Base-by-base conservation (phyloP, 1,284 basidiomycete genomes). In the Gastroboletus turbinatus region DNA sequence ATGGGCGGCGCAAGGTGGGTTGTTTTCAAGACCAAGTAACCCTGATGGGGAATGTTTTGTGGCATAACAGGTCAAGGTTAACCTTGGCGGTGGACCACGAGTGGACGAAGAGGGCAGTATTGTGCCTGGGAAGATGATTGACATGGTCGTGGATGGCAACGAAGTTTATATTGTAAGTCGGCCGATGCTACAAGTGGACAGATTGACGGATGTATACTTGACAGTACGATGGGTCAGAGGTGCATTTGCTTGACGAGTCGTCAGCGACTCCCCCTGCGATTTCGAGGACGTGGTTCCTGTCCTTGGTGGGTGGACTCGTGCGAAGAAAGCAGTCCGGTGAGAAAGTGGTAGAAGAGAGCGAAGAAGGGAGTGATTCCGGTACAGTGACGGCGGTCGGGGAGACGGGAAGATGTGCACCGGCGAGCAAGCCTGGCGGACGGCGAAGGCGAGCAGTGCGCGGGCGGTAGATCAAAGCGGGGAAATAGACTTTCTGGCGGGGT, bases 71-170 rank as follows among this genome's bases (percentile, higher is more conserved):
- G 85, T 92, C 58, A 87, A 81, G 64, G 80, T 92, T 17, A 87
- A 83, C 63, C 69, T 90, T 2, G 83, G 87, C 4, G 82, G 84
- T 40, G 69, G 75, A 9, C 70, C 77, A 21, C 74, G 79, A 11
- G 42, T 75, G 19, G 82, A 86, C 56, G 83, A 82, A 54, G 82
- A 83, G 54, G 85, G 82, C 13, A 82, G 81, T 59, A 63, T 71
- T 17, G 64, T 78, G 6, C 62, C 69, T 17, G 81, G 82, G 0
- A 80, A 77, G 68, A 78, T 74, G 71, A 75, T 92, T 53, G 90
- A 92, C 56, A 83, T 92, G 82, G 78, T 91, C n/a, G 90, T 92
- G 5, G 87, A 91, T 60, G 82, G 82, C 40, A 74, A 80, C 55
- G 69, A 83, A 46, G 88, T 91, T 36, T 91, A 82, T 71, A 79